Percentiles rank a stretch among this genome's conserved stretches.
phyloP scores from a whole-genome alignment of 1,139 yeast species.

The Kodamaea plutei region DNA sequence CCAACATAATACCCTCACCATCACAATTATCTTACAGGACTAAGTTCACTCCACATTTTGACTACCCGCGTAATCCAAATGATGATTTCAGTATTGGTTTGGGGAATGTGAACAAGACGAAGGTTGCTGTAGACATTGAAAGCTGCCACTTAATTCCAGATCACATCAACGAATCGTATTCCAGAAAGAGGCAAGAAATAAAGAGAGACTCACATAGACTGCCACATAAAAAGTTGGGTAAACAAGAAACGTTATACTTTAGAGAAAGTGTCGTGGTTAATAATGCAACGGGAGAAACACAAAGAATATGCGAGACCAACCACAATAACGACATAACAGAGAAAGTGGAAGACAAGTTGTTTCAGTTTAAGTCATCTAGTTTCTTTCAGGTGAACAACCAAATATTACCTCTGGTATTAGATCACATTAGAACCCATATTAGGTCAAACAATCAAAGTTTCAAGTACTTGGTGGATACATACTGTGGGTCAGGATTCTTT shows the following conservation, averaged over 20 bases:
- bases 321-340: conserved; percentile 27
- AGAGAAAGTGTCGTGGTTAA: conserved; percentile 34
- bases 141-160: conserved; percentile 30
- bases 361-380: conserved; percentile 31
- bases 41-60: conserved; percentile 36
- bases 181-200: conserved; percentile 12
- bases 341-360: conserved; percentile 26
- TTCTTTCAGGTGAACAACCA: conserved; percentile 36
- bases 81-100: conserved; percentile 27
- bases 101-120: conserved; percentile 22
- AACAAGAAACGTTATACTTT: conserved; percentile 20
- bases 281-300: conserved; percentile 29
- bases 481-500: conserved; percentile 47
- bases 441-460: conserved; percentile 6
- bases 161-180: conserved; percentile 21
- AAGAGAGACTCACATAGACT: conserved; percentile 5
- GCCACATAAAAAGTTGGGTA: conserved; percentile 8
- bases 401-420: conserved; percentile 34
- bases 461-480: conserved; percentile 38
- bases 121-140: conserved; percentile 25
- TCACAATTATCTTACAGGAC: conserved; percentile 34
- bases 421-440: conserved; percentile 27
- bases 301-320: conserved; percentile 23
- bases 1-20: conserved; percentile 24
- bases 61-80: conserved; percentile 12